phyloP scores from a whole-genome alignment of 2,329 filamentous ascomycete species.

The Hirsutella rhossiliensis region DNA sequence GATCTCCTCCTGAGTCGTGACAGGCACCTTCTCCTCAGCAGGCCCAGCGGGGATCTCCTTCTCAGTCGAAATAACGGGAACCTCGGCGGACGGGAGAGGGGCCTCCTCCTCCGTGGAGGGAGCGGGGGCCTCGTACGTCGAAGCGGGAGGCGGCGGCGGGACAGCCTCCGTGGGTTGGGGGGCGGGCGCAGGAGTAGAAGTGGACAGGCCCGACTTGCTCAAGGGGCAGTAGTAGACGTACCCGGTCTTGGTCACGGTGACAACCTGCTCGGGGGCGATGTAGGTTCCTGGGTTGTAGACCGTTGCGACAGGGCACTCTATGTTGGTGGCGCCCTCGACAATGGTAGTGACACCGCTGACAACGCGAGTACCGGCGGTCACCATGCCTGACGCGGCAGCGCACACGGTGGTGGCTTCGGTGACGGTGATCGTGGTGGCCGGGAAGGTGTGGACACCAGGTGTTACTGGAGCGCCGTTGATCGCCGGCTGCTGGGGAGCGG shows the following conservation, averaged over 20 bases:
- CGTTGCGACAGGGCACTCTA: constrained; percentile 56
- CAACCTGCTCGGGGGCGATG: constrained; percentile 52
- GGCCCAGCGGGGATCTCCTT: background rate
- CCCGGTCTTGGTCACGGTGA: constrained; percentile 58
- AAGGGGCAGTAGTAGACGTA: constrained; percentile 62
- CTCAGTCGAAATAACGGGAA: background rate
- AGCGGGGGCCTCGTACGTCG: constrained; percentile 3
- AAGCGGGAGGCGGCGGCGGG: constrained; percentile 7
- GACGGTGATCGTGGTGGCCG: constrained; percentile 58
- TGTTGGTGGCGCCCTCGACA: constrained; percentile 52
- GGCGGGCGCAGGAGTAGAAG: constrained; percentile 16
- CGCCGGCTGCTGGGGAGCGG: constrained; percentile 18
- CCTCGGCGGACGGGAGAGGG: background rate
- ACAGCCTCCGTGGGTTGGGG: constrained; percentile 11
- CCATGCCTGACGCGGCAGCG: constrained; percentile 46
- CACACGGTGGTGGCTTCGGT: constrained; percentile 56
- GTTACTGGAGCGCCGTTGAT: constrained; percentile 42
- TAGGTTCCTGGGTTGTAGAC: constrained; percentile 60
- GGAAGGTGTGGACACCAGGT: constrained; percentile 64
- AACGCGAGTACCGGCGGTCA: constrained; percentile 54
- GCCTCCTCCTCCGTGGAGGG: background rate
- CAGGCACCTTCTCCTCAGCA: background rate
- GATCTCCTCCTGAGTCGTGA: background rate
- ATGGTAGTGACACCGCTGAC: constrained; percentile 62
- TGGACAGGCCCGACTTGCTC: constrained; percentile 29